phyloP scores from a whole-genome alignment of 225 moss, liverwort and hornwort species.

The Sphagnum tenellum region DNA sequence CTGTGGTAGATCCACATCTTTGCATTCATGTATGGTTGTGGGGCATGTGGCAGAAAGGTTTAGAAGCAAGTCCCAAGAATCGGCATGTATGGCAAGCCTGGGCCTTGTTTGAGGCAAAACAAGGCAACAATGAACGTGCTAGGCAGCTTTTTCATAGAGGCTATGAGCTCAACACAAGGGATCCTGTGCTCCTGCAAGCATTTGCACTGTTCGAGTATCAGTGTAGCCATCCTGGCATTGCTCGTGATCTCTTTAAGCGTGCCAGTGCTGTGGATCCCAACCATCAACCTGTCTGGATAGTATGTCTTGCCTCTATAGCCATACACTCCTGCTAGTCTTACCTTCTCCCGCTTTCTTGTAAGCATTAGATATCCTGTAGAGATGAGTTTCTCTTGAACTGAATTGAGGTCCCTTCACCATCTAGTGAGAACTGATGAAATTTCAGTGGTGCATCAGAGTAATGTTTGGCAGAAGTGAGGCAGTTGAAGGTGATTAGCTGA shows the following conservation, averaged over 20 bases:
- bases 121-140: slow-evolving; percentile 82
- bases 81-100: slow-evolving; percentile 97
- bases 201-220: slow-evolving; percentile 85
- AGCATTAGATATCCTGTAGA: neutral
- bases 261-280: slow-evolving; percentile 59
- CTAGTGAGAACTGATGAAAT: too few relatives aligned
- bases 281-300: slow-evolving; percentile 96
- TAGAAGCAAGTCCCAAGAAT: slow-evolving; percentile 96
- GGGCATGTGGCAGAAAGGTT: slow-evolving; percentile 56
- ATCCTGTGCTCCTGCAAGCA: slow-evolving; percentile 82
- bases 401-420: too few relatives aligned
- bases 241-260: slow-evolving; percentile 64
- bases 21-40: slow-evolving; percentile 5
- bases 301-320: slow-evolving; percentile 21
- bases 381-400: too few relatives aligned
- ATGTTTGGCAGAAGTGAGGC: too few relatives aligned
- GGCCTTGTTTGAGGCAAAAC: slow-evolving; percentile 86
- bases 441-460: too few relatives aligned
- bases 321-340: too few relatives aligned
- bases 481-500: neutral
- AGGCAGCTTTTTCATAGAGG: slow-evolving; percentile 87
- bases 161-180: slow-evolving; percentile 72
- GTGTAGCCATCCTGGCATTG: slow-evolving; percentile 58
- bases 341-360: too few relatives aligned
- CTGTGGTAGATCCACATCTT: neutral